Evolutionary conservation across 345 rosid species (phyloP), one percentile per base, ranked within the genome.

Genomic region (Eucalyptus polyanthemos): DNA sequence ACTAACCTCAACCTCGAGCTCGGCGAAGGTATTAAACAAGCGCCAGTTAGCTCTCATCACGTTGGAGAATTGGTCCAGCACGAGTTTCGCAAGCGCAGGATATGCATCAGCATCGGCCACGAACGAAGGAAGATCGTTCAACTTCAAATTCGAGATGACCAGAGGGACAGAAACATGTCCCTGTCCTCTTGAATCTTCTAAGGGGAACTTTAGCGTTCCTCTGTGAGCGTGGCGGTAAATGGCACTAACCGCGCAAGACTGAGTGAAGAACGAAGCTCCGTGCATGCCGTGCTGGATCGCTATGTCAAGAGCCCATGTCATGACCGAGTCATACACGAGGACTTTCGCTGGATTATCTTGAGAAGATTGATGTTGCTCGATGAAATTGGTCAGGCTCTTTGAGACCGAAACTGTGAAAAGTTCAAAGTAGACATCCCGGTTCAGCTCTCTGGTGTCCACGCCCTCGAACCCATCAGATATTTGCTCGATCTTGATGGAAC

Each of bases 241-340:
- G 37, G 86, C 56, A 27, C 50, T 40, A 7, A 93, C 94, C 11
- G 89, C 89, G 19, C 90, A 90, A 9, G 90, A 54, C 40, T 90
- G 91, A 19, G 94, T 93, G 67, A 90, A 90, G 44, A 93, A 90
- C 0, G 91, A 62, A 50, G 87, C 91, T 14, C 88, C 91, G 5
- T 21, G 40, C 7, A 88, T 8, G 12, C 93, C 93, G 2, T 34
- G 89, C 6, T 80, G 45, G 14, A 40, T 62, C 4, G 94, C 94
- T 40, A 87, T 72, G 16, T 91, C 92, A 34, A 91, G 47, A 45
- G 88, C 91, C 94, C 94, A 90, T 2, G 92, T 89, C 86, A 90
- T 58, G 31, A 69, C 10, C 11, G 92, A 88, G 89, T 93, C 92
- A 40, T 93, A 93, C 12, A 91, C 86, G 4, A 91, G 56, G 11